A percentile compares a stretch with the other conserved stretches of the same genome.
These are phyloP conservation scores for Galerina sulciceps DNA, from an alignment of 768 basidiomycete species.

Conservation along the genomic window DNA sequence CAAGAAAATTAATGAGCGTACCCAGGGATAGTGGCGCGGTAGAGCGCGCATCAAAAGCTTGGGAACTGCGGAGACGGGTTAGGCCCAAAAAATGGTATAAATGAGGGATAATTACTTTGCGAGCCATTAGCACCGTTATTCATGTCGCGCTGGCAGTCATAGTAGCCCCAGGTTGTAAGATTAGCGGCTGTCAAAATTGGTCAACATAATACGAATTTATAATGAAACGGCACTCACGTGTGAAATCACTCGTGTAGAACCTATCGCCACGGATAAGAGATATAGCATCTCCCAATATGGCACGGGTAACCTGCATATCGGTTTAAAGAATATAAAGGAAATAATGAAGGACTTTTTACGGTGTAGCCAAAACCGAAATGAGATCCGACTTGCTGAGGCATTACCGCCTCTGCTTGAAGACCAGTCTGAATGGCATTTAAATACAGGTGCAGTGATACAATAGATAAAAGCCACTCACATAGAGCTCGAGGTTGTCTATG, in stretches of 20 bases:
- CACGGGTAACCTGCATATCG: constrained; percentile 44
- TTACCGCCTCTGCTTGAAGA: constrained; percentile 12
- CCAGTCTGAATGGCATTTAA: constrained; percentile 3
- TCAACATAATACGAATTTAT: too few species aligned
- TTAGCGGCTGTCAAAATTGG: constrained; percentile 44
- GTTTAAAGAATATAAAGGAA: not conserved
- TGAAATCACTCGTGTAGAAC: constrained; percentile 56
- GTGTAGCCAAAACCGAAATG: constrained; percentile 55
- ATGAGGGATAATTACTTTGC: constrained; percentile 28
- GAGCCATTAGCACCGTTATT: constrained; percentile 43
- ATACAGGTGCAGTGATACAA: not conserved
- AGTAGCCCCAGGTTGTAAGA: constrained; percentile 56
- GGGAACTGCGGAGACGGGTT: constrained; percentile 34
- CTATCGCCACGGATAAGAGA: constrained; percentile 57
- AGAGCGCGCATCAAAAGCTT: constrained; percentile 50
- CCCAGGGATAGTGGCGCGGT: constrained; percentile 43
- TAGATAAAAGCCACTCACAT: not conserved
- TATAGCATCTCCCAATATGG: constrained; percentile 57
- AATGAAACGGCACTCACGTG: constrained; percentile 34
- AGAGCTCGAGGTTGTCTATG: constrained; percentile 14
- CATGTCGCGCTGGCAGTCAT: constrained; percentile 48
- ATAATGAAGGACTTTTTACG: constrained; percentile 10
- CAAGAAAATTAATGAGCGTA: constrained; percentile 10
- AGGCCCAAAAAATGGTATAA: not conserved
- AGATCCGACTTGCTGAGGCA: constrained; percentile 8